A percentile compares a stretch with the other conserved stretches of the same genome.
phyloP scores from a whole-genome alignment of 805 yeast genomes.

The Priceomyces haplophilus region DNA sequence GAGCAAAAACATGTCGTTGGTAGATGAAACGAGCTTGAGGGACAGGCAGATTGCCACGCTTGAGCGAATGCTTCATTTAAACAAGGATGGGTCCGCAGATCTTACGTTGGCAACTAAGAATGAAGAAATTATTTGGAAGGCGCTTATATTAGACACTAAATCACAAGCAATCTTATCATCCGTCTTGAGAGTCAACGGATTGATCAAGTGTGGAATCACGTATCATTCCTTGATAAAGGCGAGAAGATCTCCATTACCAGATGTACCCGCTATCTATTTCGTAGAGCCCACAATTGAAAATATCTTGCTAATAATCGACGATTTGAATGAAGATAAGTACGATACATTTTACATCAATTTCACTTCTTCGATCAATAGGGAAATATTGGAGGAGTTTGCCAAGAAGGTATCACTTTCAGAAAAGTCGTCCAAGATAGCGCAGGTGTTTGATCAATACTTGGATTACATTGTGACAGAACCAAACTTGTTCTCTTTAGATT shows the following conservation, averaged over 20 bases:
- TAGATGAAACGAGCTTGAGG: conserved; percentile 19
- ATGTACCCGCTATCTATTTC: conserved; percentile 92
- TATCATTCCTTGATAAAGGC: conserved; percentile 75
- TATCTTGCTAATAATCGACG: conserved; percentile 64
- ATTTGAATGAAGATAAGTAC: conserved; percentile 71
- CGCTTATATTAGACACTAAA: conserved; percentile 72
- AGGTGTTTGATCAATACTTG: conserved; percentile 91
- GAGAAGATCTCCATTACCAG: conserved; percentile 80
- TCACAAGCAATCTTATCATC: conserved; percentile 87
- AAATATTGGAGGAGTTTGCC: conserved; percentile 83
- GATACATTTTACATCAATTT: conserved; percentile 81
- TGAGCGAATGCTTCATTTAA: conserved; percentile 83
- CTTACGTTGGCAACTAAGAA: conserved; percentile 52
- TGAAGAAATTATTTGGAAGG: conserved; percentile 86
- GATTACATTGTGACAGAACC: conserved; percentile 94
- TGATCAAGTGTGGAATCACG: conserved; percentile 87
- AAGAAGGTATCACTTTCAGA: conserved; percentile 72
- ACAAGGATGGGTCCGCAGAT: conserved; percentile 57
- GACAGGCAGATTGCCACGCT: conserved; percentile 35
- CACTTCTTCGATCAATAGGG: conserved; percentile 74
- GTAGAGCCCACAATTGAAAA: conserved; percentile 84
- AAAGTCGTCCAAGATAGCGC: conserved; percentile 69
- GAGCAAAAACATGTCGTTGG: conserved; percentile 11
- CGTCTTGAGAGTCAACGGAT: conserved; percentile 87
- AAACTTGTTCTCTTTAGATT: conserved; percentile 76